Evolutionary conservation across 495 filamentous ascomycete species (phyloP), one percentile per base, ranked within the genome.

Genomic region (Lasiosphaeria hispida): DNA sequence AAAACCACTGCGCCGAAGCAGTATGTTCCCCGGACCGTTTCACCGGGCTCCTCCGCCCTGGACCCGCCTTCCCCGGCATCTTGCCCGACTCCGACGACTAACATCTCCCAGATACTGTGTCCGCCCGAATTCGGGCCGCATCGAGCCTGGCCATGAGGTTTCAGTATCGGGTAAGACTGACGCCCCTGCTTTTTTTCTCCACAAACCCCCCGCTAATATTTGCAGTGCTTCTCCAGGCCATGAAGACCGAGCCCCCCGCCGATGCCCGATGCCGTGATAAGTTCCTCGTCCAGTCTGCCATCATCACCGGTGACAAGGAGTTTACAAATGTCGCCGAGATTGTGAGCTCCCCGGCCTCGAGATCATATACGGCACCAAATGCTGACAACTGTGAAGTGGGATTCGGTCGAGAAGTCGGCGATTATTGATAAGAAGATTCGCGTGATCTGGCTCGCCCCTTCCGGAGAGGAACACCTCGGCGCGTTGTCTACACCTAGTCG

Each of bases 1-100:
- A 98, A 98, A 85, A 98, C 94, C 39, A 98, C 94, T 56, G 95
- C 95, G 30, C 94, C 95, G 6, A 97, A 98, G 75, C 93, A 97
- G 93, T 98, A 90, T 67, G 90, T 59, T 36, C 23, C 43, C 17
- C 43, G 43, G 18, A 17, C 18, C 43, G 14, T 34, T 52, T 30
- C 23, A 2, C 23, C 23, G 23, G 23, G 23, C 23, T 30, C 2
- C 5, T 30, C 23, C 23, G 23, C 23, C 23, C 23, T 5, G 23
- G 5, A 30, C 23, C 35, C 36, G 37, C 15, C 35, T 38, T 34
- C 37, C 40, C 43, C 44, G 54, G 15, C n/a, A 39, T 48, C 1
- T 30, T 30, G 2, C 36, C n/a, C 14, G n/a, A 45, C 17, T 23
- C 13, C 35, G 13, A 7, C 51, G 18, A 36, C 47, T 57, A 48